Percentiles rank a stretch among this genome's conserved stretches.
These are phyloP conservation scores for Prunus padus DNA, from an alignment of 306 rosid species.

Conservation along the genomic window DNA sequence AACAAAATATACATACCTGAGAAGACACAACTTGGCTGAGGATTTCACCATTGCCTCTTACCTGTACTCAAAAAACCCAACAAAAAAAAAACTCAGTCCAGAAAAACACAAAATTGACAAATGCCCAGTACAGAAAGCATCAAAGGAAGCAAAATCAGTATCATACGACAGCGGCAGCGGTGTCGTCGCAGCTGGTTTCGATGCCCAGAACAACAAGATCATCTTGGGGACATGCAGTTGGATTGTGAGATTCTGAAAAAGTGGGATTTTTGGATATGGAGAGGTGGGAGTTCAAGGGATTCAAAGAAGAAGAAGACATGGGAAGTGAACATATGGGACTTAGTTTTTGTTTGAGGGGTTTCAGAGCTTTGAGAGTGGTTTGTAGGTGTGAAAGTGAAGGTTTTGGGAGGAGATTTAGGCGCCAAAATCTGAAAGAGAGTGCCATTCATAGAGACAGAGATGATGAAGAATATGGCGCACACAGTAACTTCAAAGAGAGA, in stretches of 20 bases:
- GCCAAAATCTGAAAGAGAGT: conserved; percentile 54
- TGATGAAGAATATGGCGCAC: background rate
- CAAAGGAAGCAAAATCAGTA: background rate
- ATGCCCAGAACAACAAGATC: conserved; percentile 74
- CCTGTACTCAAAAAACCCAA: conserved; percentile 41
- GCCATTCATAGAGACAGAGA: conserved; percentile 36
- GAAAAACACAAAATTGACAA: background rate
- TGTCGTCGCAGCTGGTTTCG: conserved; percentile 98
- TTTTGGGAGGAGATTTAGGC: conserved; percentile 59
- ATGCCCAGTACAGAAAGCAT: background rate
- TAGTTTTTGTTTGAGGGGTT: conserved; percentile 28
- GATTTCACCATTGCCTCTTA: conserved; percentile 80
- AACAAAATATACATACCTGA: conserved; percentile 51
- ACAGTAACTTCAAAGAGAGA: no score
- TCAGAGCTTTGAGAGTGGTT: conserved; percentile 23
- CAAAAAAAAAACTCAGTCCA: background rate
- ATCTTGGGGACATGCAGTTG: conserved; percentile 24
- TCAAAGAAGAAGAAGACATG: conserved; percentile 16
- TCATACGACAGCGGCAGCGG: conserved; percentile 88
- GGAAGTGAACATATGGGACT: conserved; percentile 14
- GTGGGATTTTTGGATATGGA: conserved; percentile 12
- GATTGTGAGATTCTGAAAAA: conserved; percentile 14
- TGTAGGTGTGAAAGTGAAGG: conserved; percentile 36
- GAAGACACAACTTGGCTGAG: conserved; percentile 90
- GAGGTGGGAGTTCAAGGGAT: conserved; percentile 11